Percentiles rank a stretch among this genome's conserved stretches.
These are phyloP conservation scores for Trifolium pratense DNA, from an alignment of 306 rosid genomes.

Conservation along the genomic window DNA sequence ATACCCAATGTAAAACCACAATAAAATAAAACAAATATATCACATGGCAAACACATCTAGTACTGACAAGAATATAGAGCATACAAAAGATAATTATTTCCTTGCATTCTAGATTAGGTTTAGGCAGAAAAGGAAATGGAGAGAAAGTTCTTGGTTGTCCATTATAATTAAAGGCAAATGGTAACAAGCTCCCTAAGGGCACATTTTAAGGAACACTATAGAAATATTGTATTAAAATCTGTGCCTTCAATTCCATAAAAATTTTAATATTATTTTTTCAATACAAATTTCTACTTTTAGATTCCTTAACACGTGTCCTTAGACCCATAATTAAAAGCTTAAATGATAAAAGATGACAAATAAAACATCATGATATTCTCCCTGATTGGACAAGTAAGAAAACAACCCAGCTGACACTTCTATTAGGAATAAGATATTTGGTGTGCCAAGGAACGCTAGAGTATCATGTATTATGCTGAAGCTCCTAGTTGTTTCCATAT, in stretches of 20 bases:
- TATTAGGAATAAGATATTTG: too few species aligned
- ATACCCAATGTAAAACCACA: constrained; percentile 38
- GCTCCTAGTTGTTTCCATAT: too few species aligned
- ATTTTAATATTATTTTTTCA: too few species aligned
- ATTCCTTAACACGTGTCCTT: too few species aligned
- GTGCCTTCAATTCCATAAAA: too few species aligned
- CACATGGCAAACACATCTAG: constrained; percentile 1
- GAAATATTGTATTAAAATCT: too few species aligned
- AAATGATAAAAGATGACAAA: background rate
- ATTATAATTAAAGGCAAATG: background rate
- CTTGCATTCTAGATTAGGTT: background rate
- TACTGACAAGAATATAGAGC: constrained; percentile 19
- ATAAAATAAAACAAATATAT: constrained; percentile 13
- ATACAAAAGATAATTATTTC: constrained; percentile 22
- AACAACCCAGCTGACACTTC: too few species aligned
- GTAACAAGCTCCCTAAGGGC: too few species aligned
- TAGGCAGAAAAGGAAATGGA: constrained; percentile 11
- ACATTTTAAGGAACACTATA: too few species aligned
- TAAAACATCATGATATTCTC: constrained; percentile 2
- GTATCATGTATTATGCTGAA: too few species aligned
- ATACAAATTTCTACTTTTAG: too few species aligned
- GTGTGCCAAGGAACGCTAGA: too few species aligned
- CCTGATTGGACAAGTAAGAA: background rate
- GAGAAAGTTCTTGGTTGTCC: constrained; percentile 15
- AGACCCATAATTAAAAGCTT: background rate